phyloP scores from a whole-genome alignment of 2,329 filamentous ascomycete species.

The Knufia petricola region DNA sequence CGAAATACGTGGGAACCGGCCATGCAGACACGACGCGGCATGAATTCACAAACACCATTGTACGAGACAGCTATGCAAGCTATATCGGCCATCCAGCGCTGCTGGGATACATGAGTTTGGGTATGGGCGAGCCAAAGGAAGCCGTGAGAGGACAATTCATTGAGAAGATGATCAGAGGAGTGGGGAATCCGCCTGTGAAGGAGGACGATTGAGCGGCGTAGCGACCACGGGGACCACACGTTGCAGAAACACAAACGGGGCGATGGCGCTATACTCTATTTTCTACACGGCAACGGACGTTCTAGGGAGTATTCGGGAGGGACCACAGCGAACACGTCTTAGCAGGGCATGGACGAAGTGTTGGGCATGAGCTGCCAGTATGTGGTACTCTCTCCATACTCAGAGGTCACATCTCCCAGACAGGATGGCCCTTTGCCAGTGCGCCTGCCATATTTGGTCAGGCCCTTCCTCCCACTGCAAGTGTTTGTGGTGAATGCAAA shows the following conservation, averaged over 20 bases:
- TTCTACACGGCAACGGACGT: no score
- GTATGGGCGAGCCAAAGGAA: conserved; percentile 73
- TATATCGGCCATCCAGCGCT: conserved; percentile 85
- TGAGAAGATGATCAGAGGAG: conserved; percentile 60
- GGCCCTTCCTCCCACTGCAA: no score
- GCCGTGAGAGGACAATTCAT: conserved; percentile 73
- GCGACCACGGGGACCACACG: not conserved
- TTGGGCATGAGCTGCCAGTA: no score
- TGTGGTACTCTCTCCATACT: no score
- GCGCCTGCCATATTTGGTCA: no score
- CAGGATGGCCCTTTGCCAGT: no score
- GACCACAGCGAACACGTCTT: no score
- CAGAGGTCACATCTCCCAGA: no score
- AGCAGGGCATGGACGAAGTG: no score
- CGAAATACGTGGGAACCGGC: conserved; percentile 90
- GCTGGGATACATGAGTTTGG: conserved; percentile 79
- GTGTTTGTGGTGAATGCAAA: no score
- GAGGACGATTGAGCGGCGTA: conserved; percentile 11
- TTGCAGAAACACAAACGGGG: not conserved
- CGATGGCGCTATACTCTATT: no score
- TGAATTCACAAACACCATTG: conserved; percentile 94
- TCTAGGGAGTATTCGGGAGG: no score
- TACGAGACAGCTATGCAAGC: conserved; percentile 82
- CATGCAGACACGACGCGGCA: conserved; percentile 94
- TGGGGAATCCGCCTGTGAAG: conserved; percentile 53